These are phyloP conservation scores for Rubus idaeus DNA, from an alignment of 306 rosid species.

Conservation along the genomic window DNA sequence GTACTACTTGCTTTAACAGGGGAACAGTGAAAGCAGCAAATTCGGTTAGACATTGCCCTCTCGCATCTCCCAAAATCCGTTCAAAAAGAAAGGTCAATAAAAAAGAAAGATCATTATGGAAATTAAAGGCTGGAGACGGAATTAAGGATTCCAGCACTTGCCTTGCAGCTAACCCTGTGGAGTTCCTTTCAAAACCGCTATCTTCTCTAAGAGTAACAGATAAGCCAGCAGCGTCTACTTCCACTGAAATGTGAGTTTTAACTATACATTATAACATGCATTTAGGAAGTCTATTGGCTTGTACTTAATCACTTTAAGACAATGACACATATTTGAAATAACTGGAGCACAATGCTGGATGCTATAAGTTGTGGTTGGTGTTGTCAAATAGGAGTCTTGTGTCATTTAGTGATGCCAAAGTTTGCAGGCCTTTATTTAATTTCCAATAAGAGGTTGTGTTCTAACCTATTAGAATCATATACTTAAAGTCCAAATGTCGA, in stretches of 20 bases:
- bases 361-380: background rate
- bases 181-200: conserved; percentile 19
- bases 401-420: too few species aligned
- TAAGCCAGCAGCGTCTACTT: background rate
- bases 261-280: background rate
- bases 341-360: background rate
- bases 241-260: background rate
- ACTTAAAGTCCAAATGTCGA: too few species aligned
- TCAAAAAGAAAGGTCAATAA: background rate
- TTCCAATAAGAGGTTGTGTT: too few species aligned
- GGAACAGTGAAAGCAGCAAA: background rate
- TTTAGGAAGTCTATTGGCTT: background rate
- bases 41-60: too few species aligned
- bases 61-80: background rate
- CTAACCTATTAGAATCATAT: too few species aligned
- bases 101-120: background rate
- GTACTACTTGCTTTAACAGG: conserved; percentile 2
- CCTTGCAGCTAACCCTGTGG: background rate
- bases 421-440: too few species aligned
- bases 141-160: conserved; percentile 11
- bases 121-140: background rate
- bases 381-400: background rate
- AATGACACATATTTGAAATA: background rate
- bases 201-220: conserved; percentile 20
- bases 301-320: background rate